Conservation (phyloP, 257 asterid genomes). For the Solanum corneliomulleri region DNA sequence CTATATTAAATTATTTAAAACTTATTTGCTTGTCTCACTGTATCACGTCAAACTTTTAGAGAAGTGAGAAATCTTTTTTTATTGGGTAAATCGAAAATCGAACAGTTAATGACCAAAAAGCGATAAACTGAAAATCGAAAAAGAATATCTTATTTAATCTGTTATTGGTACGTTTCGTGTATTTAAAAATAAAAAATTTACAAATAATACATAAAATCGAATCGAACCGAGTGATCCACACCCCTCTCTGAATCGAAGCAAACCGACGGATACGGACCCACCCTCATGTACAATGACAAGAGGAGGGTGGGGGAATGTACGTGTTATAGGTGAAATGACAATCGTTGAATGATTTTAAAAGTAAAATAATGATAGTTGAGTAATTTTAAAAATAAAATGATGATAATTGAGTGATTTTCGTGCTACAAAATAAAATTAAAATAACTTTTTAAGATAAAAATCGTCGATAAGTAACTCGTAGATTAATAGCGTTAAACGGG, state of each 20-base stretch:
- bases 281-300: background rate
- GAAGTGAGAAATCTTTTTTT: background rate
- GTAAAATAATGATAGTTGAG: background rate
- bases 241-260: no score
- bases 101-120: background rate
- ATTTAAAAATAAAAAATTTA: no score
- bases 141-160: background rate
- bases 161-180: background rate
- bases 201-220: no score
- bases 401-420: background rate
- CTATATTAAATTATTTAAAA: no score
- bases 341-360: background rate
- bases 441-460: background rate
- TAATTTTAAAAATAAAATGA: no score
- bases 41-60: background rate
- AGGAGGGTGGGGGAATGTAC: background rate
- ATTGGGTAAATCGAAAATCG: background rate
- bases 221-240: background rate
- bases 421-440: background rate
- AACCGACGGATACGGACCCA: no score
- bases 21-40: background rate
- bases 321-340: background rate
- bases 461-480: no score
- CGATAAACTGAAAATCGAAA: no score
- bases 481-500: background rate